Conservation (phyloP, 2,329 filamentous ascomycete genomes). For the Metarhizium album region DNA sequence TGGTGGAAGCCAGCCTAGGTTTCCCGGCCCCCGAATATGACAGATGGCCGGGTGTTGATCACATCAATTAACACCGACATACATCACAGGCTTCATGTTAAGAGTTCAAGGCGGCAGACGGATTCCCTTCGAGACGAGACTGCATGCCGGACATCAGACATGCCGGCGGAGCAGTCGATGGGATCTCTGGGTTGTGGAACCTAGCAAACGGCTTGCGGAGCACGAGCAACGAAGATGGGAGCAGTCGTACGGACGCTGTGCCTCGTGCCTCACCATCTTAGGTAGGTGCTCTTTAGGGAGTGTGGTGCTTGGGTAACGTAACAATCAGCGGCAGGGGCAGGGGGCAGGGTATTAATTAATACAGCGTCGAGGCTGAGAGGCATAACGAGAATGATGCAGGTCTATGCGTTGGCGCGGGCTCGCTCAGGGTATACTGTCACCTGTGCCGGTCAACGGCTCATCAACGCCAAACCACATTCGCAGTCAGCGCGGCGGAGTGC, state of each 20-base stretch:
- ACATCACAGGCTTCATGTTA: background rate
- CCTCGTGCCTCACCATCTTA: no score
- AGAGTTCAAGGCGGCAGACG: background rate
- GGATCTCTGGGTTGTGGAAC: background rate
- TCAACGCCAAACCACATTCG: background rate
- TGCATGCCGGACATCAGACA: background rate
- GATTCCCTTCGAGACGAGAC: background rate
- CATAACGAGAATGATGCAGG: background rate
- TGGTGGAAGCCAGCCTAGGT: background rate
- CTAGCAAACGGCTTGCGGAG: no score
- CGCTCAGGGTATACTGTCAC: background rate
- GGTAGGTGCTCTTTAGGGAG: no score
- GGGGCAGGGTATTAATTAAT: no score
- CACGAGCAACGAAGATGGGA: no score
- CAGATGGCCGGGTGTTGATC: background rate
- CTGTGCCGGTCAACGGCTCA: background rate
- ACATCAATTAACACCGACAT: background rate
- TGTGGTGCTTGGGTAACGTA: background rate
- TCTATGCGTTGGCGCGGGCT: background rate
- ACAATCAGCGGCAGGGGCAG: background rate
- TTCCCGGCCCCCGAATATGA: background rate
- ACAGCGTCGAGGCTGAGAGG: background rate
- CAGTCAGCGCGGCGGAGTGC: no score
- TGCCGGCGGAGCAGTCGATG: background rate
- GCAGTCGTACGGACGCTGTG: no score